Percentiles rank a stretch among this genome's conserved stretches.
phyloP scores from a whole-genome alignment of 140 eudicot genomes.

The Flaveria floridana region DNA sequence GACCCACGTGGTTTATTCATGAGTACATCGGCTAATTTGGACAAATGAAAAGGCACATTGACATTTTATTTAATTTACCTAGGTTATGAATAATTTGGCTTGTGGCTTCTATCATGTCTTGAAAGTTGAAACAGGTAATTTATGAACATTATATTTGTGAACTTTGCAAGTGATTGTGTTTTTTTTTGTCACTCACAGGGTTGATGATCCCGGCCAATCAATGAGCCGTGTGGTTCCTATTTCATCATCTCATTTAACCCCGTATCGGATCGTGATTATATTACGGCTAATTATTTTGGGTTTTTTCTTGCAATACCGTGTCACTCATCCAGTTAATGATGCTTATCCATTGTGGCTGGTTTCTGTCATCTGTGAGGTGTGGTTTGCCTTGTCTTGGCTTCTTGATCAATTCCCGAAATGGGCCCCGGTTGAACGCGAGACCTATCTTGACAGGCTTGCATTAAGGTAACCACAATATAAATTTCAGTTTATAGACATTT shows the following conservation, averaged over 20 bases:
- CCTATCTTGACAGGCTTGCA: slow-evolving; percentile 87
- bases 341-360: slow-evolving; percentile 94
- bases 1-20: background rate
- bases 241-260: slow-evolving; percentile 65
- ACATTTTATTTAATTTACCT: background rate
- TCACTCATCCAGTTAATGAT: slow-evolving; percentile 84
- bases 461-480: slow-evolving; percentile 53
- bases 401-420: slow-evolving; percentile 97
- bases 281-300: slow-evolving; percentile 70
- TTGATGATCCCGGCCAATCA: slow-evolving; percentile 82
- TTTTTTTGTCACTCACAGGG: slow-evolving; percentile 50
- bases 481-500: background rate
- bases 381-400: slow-evolving; percentile 97
- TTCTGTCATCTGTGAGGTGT: slow-evolving; percentile 91
- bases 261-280: slow-evolving; percentile 72
- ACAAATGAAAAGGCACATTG: background rate
- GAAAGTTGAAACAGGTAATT: background rate
- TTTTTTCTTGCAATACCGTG: slow-evolving; percentile 87
- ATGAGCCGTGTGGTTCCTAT: slow-evolving; percentile 87
- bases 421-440: slow-evolving; percentile 91
- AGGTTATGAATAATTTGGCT: background rate
- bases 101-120: background rate
- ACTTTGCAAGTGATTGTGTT: slow-evolving; percentile 47
- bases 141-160: slow-evolving; percentile 2
- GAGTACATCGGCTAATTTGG: background rate